These are phyloP conservation scores for Phaffia tasmanica DNA, from an alignment of 768 basidiomycete genomes.

Conservation along the genomic window DNA sequence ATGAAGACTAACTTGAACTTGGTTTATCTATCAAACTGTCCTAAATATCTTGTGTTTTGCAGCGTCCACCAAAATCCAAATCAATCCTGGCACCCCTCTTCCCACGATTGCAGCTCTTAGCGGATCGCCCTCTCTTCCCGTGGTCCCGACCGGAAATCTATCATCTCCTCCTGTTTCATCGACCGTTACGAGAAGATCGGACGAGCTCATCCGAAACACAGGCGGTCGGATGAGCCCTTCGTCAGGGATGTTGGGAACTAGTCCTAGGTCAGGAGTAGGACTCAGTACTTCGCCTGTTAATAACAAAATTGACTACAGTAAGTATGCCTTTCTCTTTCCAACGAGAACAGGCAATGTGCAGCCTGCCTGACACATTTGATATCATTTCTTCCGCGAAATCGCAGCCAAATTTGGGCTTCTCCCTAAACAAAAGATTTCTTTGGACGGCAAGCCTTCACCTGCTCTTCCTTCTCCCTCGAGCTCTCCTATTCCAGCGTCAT, in stretches of 20 bases:
- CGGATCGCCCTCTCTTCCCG: not conserved
- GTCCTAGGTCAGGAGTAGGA: not conserved
- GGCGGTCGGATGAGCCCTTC: slow-evolving; percentile 16
- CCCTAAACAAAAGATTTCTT: slow-evolving; percentile 24
- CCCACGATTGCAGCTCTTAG: not conserved
- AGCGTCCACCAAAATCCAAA: slow-evolving; percentile 10
- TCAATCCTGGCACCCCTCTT: slow-evolving; percentile 7
- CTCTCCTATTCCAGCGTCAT: not conserved
- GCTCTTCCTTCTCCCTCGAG: not conserved
- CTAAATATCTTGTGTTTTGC: not conserved
- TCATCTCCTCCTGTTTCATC: not conserved
- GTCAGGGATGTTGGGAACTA: slow-evolving; percentile 11
- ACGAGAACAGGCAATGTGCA: too few relatives aligned
- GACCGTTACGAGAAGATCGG: slow-evolving; percentile 1
- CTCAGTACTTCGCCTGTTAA: slow-evolving; percentile 10
- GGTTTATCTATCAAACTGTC: not conserved
- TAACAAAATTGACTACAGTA: slow-evolving; percentile 19
- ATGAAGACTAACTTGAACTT: not conserved
- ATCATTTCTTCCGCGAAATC: not conserved
- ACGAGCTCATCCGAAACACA: slow-evolving; percentile 13
- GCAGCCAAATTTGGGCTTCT: slow-evolving; percentile 25
- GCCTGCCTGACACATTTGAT: too few relatives aligned
- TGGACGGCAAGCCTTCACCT: slow-evolving; percentile 18
- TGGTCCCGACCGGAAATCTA: not conserved
- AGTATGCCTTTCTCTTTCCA: not conserved